Evolutionary conservation across 768 basidiomycete genomes (phyloP).

Genomic region (Mycena rosella): DNA sequence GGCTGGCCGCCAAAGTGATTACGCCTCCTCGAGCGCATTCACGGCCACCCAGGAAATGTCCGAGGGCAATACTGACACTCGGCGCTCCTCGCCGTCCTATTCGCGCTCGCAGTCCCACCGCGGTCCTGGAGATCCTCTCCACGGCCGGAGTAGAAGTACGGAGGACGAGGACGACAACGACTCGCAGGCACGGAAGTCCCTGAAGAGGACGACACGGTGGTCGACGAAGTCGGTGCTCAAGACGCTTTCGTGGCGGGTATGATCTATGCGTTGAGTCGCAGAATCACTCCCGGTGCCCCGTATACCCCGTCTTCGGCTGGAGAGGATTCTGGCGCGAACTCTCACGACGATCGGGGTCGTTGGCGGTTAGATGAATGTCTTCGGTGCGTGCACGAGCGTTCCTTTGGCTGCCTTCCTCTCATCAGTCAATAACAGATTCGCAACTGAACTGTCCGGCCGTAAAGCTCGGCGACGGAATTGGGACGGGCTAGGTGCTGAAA

Average conservation of each 20-base stretch:
- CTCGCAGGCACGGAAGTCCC: conserved; percentile 71
- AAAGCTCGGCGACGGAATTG: conserved; percentile 74
- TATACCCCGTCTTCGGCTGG: conserved; percentile 71
- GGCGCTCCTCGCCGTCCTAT: conserved; percentile 42
- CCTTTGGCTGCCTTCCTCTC: not conserved
- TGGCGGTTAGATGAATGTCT: conserved; percentile 90
- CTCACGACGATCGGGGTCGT: conserved; percentile 60
- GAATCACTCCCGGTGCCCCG: conserved; percentile 80
- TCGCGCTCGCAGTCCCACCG: conserved; percentile 34
- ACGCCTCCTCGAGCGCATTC: conserved; percentile 69
- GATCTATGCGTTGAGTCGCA: conserved; percentile 84
- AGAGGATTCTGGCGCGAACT: conserved; percentile 46
- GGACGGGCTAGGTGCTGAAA: conserved; percentile 80
- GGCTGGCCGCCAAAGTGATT: conserved; percentile 70
- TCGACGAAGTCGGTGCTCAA: conserved; percentile 84
- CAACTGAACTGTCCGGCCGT: conserved; percentile 84
- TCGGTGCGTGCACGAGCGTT: conserved; percentile 57
- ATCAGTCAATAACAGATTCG: conserved; percentile 66
- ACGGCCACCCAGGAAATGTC: conserved; percentile 52
- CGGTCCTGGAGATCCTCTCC: conserved; percentile 32
- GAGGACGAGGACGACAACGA: conserved; percentile 65
- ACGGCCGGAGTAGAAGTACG: conserved; percentile 45
- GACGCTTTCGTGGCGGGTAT: conserved; percentile 90
- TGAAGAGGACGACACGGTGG: conserved; percentile 51
- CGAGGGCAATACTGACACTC: conserved; percentile 44